Evolutionary conservation across 1,139 yeast genomes (phyloP).

Genomic region (Kodamaea sp.): DNA sequence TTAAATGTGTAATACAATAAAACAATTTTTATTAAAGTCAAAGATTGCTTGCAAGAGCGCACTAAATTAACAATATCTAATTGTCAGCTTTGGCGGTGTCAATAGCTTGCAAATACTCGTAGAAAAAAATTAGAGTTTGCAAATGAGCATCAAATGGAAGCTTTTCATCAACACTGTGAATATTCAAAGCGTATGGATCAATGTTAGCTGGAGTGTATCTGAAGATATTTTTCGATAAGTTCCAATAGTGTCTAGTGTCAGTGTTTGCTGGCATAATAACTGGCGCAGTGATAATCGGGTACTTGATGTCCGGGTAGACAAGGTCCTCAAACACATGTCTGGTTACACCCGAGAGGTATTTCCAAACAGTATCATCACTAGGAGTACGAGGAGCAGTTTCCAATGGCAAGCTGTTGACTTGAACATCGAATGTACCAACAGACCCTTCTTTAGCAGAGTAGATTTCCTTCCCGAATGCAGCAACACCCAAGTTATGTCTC

Average conservation of each 20-base stretch:
- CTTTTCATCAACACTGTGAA: constrained; percentile 47
- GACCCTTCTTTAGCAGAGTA: constrained; percentile 16
- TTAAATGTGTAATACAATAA: too few relatives aligned
- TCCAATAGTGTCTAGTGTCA: constrained; percentile 80
- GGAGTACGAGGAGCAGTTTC: constrained; percentile 46
- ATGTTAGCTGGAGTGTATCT: constrained; percentile 55
- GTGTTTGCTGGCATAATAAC: constrained; percentile 78
- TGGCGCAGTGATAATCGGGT: constrained; percentile 61
- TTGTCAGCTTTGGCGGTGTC: constrained; percentile 17
- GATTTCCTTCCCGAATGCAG: constrained; percentile 21
- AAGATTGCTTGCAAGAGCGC: too few relatives aligned
- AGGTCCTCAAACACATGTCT: constrained; percentile 47
- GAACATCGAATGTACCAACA: constrained; percentile 28
- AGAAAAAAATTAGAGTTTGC: constrained; percentile 44
- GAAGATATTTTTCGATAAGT: constrained; percentile 68
- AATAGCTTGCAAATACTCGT: constrained; percentile 32
- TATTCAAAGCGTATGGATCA: constrained; percentile 22
- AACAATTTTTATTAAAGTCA: too few relatives aligned
- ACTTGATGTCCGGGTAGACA: constrained; percentile 33
- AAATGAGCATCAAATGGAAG: constrained; percentile 39
- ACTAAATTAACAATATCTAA: too few relatives aligned
- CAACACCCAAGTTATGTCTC: constrained; percentile 18
- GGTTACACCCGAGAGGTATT: constrained; percentile 42
- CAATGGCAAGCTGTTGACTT: constrained; percentile 15
- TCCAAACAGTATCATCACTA: constrained; percentile 39